phyloP scores from a whole-genome alignment of 2,329 filamentous ascomycete species.

The Hymenoscyphus occultus region DNA sequence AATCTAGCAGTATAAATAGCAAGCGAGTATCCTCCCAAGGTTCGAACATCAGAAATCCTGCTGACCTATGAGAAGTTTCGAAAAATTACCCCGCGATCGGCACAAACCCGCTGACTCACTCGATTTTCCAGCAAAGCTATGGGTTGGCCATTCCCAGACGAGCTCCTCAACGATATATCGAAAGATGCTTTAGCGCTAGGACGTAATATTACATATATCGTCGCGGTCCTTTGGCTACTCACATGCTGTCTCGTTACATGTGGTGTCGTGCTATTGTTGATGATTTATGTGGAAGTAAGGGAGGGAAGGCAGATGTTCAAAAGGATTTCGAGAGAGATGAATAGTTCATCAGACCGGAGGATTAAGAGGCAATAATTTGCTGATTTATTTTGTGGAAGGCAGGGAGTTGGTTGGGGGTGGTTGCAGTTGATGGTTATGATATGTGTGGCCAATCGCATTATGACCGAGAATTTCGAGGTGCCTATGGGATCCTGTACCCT shows the following conservation, averaged over 20 bases:
- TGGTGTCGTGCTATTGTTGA: background rate
- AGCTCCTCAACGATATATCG: background rate
- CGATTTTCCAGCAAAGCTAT: background rate
- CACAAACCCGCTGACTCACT: background rate
- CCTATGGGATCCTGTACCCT: too few relatives aligned
- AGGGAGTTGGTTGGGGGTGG: background rate
- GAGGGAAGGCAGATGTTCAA: background rate
- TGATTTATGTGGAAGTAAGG: background rate
- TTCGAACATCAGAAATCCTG: background rate
- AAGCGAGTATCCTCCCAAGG: too few relatives aligned
- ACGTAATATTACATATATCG: background rate
- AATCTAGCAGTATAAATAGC: too few relatives aligned
- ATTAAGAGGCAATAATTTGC: background rate
- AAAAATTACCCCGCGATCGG: background rate
- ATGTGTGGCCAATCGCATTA: too few relatives aligned
- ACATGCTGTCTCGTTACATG: background rate
- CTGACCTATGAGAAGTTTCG: background rate
- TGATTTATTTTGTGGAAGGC: background rate
- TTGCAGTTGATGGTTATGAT: too few relatives aligned
- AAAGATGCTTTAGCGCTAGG: background rate
- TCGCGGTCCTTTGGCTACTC: background rate
- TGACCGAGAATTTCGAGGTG: too few relatives aligned
- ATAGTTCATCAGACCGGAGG: background rate
- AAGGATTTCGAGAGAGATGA: background rate
- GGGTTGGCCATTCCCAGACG: background rate